A percentile compares a stretch with the other conserved stretches of the same genome.
Conservation (phyloP, 2,329 filamentous ascomycete species). For the Geoglossum cookeanum region DNA sequence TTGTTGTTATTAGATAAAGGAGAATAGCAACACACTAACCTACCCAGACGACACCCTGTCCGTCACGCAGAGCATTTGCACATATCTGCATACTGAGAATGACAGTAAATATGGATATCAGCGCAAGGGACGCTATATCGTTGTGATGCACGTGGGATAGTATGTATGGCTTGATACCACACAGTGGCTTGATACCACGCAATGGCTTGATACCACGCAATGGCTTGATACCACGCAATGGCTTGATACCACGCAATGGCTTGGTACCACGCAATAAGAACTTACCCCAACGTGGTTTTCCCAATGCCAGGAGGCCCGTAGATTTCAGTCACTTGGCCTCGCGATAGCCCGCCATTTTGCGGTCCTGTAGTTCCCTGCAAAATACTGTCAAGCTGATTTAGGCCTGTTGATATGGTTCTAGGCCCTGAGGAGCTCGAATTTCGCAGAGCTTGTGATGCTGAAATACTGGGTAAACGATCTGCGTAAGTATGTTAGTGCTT, state of each 20-base stretch:
- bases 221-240: no score
- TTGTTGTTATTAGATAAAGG: slow-evolving; percentile 4
- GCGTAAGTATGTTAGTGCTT: not conserved
- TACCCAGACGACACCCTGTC: slow-evolving; percentile 58
- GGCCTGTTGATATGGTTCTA: slow-evolving; percentile 28
- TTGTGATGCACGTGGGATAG: not conserved
- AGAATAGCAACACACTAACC: slow-evolving; percentile 31
- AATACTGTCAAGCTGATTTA: slow-evolving; percentile 26
- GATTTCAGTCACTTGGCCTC: slow-evolving; percentile 66
- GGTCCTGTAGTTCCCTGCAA: slow-evolving; percentile 3
- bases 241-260: no score
- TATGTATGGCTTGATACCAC: no score
- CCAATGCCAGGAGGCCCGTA: slow-evolving; percentile 76
- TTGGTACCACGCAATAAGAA: no score
- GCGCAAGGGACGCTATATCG: not conserved
- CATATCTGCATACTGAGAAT: slow-evolving; percentile 48
- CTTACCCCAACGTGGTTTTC: slow-evolving; percentile 68
- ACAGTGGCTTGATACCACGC: no score
- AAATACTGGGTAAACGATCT: slow-evolving; percentile 63
- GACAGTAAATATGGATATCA: not conserved
- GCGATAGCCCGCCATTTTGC: slow-evolving; percentile 36
- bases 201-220: no score
- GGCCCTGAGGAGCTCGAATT: slow-evolving; percentile 33
- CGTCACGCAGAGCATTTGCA: slow-evolving; percentile 39
- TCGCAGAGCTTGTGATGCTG: slow-evolving; percentile 52